A percentile compares a stretch with the other conserved stretches of the same genome.
These are phyloP conservation scores for Alternaria conjuncta DNA, from an alignment of 2,329 filamentous ascomycete genomes.

Conservation along the genomic window DNA sequence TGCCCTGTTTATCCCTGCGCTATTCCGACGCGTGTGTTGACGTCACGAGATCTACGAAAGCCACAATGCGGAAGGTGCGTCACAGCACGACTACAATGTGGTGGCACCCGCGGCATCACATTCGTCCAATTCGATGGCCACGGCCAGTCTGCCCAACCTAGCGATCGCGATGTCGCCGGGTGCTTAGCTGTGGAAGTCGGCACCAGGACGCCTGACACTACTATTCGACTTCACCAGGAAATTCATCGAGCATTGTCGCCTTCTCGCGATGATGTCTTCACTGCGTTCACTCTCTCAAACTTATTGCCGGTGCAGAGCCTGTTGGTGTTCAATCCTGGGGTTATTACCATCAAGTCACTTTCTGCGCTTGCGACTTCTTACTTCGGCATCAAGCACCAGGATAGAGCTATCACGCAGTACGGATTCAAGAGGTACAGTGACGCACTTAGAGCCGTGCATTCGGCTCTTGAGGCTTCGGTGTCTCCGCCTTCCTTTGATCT, in stretches of 20 bases:
- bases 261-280: background rate
- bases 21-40: background rate
- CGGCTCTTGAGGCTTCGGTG: background rate
- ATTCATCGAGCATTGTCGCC: background rate
- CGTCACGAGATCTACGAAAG: background rate
- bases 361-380: background rate
- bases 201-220: background rate
- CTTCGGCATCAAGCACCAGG: conserved; percentile 3
- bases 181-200: background rate
- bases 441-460: background rate
- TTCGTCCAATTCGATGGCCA: background rate
- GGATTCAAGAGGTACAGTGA: background rate
- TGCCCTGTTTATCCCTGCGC: background rate
- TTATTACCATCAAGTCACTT: background rate
- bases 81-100: background rate
- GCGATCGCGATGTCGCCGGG: background rate
- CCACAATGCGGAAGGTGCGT: background rate
- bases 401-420: background rate
- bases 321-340: background rate
- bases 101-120: background rate
- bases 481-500: background rate
- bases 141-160: background rate
- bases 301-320: background rate
- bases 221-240: background rate
- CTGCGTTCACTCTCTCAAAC: background rate